Evolutionary conservation across 768 basidiomycete genomes (phyloP), one percentile per base, ranked within the genome.

Genomic region (Hygrocybe punicea): DNA sequence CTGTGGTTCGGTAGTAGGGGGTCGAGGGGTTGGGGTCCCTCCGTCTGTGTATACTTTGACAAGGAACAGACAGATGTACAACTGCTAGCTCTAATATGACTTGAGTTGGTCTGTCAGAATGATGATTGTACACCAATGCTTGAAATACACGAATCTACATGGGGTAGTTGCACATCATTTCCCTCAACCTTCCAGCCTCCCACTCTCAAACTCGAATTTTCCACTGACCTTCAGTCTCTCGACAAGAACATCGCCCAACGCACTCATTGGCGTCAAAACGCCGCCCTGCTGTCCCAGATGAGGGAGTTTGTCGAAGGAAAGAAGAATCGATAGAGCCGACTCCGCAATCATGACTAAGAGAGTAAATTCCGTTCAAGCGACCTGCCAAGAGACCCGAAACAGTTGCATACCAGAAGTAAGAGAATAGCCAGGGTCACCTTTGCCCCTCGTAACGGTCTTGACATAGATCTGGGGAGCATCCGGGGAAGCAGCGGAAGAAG

Each of bases 261-360:
- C 94, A 4, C 83, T 84, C 70, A 87, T 82, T 0, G 94, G 87
- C 2, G 95, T 98, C 49, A 97, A 74, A 2, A 94, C 71, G 1
- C 95, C 94, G 11, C 93, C 94, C 46, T 76, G 69, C 49, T 73
- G 76, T 3, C 81, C 85, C 6, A 86, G 67, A 1, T 75, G 61
- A 0, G 91, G 82, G 2, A 93, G 80, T 13, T 73, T 76, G 16
- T 80, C 73, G 25, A 76, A 64, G 11, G 83, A 78, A 2, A 89
- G 73, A n/a, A 86, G 74, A 49, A 95, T 73, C 14, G 81, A 80
- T 11, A 98, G 78, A 0, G 91, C 95, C 14, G 81, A 82, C 73
- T 95, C 92, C 1, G 82, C 74, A n/a, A 92, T 78, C 79, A 94
- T 82, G 42, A 84, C 90, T 88, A 51, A 61, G 51, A 33, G 4